Conservation (phyloP, 2,329 filamentous ascomycete species). For the Didymella segeticola region DNA sequence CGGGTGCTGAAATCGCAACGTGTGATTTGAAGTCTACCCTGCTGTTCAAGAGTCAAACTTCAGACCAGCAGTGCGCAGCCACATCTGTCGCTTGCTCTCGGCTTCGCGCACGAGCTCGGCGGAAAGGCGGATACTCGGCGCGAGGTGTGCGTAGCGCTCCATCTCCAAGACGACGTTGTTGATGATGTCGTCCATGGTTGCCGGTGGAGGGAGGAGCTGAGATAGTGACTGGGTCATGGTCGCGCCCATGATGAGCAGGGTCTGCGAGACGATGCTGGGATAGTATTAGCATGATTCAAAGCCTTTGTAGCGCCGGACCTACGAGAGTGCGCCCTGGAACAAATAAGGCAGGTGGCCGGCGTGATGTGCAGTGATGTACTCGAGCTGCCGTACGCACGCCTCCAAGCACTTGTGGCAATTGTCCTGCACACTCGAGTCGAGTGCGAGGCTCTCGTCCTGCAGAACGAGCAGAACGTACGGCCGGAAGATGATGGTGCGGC, state of each 20-base stretch:
- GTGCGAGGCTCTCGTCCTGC: conserved; percentile 74
- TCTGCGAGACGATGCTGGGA: conserved; percentile 79
- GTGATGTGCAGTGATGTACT: conserved; percentile 79
- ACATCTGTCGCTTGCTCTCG: conserved; percentile 70
- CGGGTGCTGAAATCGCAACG: no score
- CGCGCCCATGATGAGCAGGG: conserved; percentile 81
- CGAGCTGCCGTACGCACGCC: conserved; percentile 78
- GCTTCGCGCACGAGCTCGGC: conserved; percentile 83
- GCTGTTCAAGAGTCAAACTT: conserved; percentile 45
- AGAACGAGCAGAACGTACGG: conserved; percentile 82
- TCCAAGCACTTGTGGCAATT: conserved; percentile 83
- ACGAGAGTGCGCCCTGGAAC: conserved; percentile 77
- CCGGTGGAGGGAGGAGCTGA: conserved; percentile 64
- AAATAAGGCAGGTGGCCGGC: conserved; percentile 85
- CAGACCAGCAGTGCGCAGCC: conserved; percentile 53
- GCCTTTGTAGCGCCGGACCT: conserved; percentile 24
- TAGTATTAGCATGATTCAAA: conserved; percentile 14
- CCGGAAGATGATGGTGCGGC: conserved; percentile 84
- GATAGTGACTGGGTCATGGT: conserved; percentile 79
- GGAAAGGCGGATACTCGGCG: conserved; percentile 77
- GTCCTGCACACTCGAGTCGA: conserved; percentile 76
- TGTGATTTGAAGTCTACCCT: no score
- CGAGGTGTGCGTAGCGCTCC: conserved; percentile 74
- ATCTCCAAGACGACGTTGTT: conserved; percentile 78
- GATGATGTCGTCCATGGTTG: conserved; percentile 75